These are phyloP conservation scores for Hygrophorus russula DNA, from an alignment of 768 basidiomycete species.

Conservation along the genomic window DNA sequence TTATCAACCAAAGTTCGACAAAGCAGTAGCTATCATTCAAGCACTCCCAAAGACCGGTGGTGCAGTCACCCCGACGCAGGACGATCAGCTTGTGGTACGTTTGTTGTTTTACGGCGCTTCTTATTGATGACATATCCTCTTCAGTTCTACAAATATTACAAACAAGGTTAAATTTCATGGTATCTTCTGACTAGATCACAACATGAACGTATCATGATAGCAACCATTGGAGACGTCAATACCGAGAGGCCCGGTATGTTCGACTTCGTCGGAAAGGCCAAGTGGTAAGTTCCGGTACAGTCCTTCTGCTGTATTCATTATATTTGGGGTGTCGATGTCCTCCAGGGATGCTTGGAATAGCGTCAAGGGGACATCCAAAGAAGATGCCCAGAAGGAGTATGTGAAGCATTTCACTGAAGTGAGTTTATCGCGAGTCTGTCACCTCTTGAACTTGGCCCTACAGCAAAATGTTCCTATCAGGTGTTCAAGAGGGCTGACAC, in stretches of 20 bases:
- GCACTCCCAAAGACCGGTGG: conserved; percentile 63
- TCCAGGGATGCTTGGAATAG: conserved; percentile 79
- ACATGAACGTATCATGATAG: conserved; percentile 25
- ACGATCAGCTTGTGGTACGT: conserved; percentile 74
- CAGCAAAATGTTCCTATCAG: conserved; percentile 21
- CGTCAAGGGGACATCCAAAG: conserved; percentile 59
- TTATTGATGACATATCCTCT: neutral
- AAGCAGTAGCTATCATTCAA: conserved; percentile 58
- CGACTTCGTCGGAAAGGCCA: conserved; percentile 81
- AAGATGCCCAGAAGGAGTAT: conserved; percentile 64
- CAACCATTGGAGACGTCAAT: conserved; percentile 63
- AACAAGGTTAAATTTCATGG: conserved; percentile 56
- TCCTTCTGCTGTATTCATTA: neutral
- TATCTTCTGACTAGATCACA: neutral
- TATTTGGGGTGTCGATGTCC: neutral
- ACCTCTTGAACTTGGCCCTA: neutral
- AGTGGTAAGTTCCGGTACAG: conserved; percentile 50
- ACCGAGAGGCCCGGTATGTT: conserved; percentile 58
- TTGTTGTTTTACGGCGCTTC: neutral
- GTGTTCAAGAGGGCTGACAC: conserved; percentile 41
- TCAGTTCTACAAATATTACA: conserved; percentile 91
- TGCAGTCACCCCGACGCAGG: conserved; percentile 58
- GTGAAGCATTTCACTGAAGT: conserved; percentile 68
- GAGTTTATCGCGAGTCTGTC: conserved; percentile 11
- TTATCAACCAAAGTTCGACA: conserved; percentile 54